Evolutionary conservation across 1,284 basidiomycete species (phyloP), one percentile per base, ranked within the genome.

Genomic region (Microbotryum intermedium): DNA sequence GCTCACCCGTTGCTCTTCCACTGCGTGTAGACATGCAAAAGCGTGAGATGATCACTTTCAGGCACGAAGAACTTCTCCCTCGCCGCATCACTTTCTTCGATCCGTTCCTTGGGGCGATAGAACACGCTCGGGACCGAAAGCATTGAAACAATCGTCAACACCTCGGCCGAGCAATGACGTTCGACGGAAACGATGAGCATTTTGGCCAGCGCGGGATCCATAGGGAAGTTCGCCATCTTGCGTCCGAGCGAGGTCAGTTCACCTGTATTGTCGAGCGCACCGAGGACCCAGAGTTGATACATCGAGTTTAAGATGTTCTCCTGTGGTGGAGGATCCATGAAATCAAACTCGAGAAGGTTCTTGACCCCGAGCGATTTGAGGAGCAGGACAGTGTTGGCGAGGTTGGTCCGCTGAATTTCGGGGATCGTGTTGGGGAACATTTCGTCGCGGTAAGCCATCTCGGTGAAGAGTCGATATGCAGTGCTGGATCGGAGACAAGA

Each of bases 131-230:
- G 95, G 0, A 98, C 95, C 16, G 90, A 93, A 28, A 99, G 80
- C 95, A 99, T 99, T 6, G 91, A 94, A 16, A 98, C 95, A 63
- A 99, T 97, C 1, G 94, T 97, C 66, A 98, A 78, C 87, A 98
- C 93, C 78, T 98, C 95, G 4, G 83, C 79, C 9, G 90, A 93
- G 73, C 95, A 98, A 65, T 83, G 84, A 76, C 93, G 90, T 51
- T 95, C 90, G 63, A 94, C 90, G 11, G 90, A 92, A 25, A 57
- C 49, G 47, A 98, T 97, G 58, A 99, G 80, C 88, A 98, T 97
- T 79, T 98, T 98, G 29, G 91, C 90, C 80, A 98, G 87, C 6
- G 88, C 91, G 3, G 95, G 95, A 59, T 77, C 76, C 77, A 78
- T 77, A 5, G 92, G 93, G 76, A 97, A 98, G 72, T 97, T 92